Evolutionary conservation across 306 rosid species (phyloP).

Genomic region (Cicer yamashitae): DNA sequence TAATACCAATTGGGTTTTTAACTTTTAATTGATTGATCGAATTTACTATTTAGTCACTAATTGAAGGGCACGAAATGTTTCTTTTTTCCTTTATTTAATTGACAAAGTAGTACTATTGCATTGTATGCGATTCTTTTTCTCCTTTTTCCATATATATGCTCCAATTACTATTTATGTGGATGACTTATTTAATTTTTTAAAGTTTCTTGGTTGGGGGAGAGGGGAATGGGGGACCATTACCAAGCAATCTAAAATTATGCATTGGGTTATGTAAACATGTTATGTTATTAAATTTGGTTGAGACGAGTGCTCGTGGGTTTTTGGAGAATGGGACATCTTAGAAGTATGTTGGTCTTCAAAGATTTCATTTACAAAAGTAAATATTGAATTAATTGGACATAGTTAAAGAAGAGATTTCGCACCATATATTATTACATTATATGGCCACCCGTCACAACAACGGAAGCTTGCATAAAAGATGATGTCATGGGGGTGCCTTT

Average conservation of each 20-base stretch:
- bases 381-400: slow-evolving; percentile 46
- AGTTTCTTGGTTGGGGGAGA: slow-evolving; percentile 37
- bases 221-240: slow-evolving; percentile 69
- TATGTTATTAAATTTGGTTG: slow-evolving; percentile 49
- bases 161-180: slow-evolving; percentile 16
- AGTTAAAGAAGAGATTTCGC: slow-evolving; percentile 39
- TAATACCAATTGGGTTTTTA: slow-evolving; percentile 56
- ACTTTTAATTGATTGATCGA: slow-evolving; percentile 48
- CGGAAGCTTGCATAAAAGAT: slow-evolving; percentile 36
- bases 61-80: slow-evolving; percentile 44
- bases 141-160: not conserved
- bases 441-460: slow-evolving; percentile 43
- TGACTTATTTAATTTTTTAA: not conserved
- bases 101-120: slow-evolving; percentile 20
- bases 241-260: slow-evolving; percentile 61
- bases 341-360: slow-evolving; percentile 97
- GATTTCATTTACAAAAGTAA: slow-evolving; percentile 78
- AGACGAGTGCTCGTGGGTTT: slow-evolving; percentile 96
- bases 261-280: slow-evolving; percentile 61
- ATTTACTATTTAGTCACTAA: slow-evolving; percentile 49
- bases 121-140: slow-evolving; percentile 5
- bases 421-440: slow-evolving; percentile 42
- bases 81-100: slow-evolving; percentile 44
- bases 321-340: slow-evolving; percentile 86
- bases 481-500: slow-evolving; percentile 35